phyloP scores from a whole-genome alignment of 2,329 filamentous ascomycete genomes.

The Zalaria sp. region DNA sequence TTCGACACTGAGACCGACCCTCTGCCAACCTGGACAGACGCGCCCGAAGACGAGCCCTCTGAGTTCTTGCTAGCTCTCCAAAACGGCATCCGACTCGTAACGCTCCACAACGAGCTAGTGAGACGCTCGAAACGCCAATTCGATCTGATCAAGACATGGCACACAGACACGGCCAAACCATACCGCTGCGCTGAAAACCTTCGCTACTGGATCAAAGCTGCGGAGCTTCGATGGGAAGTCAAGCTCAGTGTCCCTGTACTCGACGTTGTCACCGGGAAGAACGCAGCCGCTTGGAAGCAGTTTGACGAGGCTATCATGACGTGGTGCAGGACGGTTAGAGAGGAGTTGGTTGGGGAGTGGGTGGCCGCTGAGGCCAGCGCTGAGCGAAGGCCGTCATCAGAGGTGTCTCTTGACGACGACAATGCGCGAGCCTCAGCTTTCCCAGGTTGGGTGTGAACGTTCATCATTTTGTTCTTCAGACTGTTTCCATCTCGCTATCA shows the following conservation, averaged over 20 bases:
- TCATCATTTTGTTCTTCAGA: no score
- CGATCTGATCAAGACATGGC: conserved; percentile 75
- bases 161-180: conserved; percentile 86
- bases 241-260: conserved; percentile 72
- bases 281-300: conserved; percentile 56
- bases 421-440: no score
- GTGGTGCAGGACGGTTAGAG: conserved; percentile 72
- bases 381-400: neutral
- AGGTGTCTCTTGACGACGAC: neutral
- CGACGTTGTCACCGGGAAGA: conserved; percentile 65
- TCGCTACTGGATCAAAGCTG: conserved; percentile 90
- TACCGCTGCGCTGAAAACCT: conserved; percentile 91
- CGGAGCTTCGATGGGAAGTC: conserved; percentile 85
- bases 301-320: conserved; percentile 72
- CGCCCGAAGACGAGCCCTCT: conserved; percentile 46
- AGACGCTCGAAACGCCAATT: conserved; percentile 75
- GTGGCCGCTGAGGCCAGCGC: conserved; percentile 13
- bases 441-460: no score
- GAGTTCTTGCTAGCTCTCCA: conserved; percentile 60
- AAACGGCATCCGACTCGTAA: conserved; percentile 68
- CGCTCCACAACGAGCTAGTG: conserved; percentile 80
- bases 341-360: conserved; percentile 70
- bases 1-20: conserved; percentile 44
- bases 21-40: conserved; percentile 52
- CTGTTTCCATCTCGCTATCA: neutral